A percentile compares a stretch with the other conserved stretches of the same genome.
phyloP scores from a whole-genome alignment of 805 yeast genomes.

The Helenozyma rhizophorensis region DNA sequence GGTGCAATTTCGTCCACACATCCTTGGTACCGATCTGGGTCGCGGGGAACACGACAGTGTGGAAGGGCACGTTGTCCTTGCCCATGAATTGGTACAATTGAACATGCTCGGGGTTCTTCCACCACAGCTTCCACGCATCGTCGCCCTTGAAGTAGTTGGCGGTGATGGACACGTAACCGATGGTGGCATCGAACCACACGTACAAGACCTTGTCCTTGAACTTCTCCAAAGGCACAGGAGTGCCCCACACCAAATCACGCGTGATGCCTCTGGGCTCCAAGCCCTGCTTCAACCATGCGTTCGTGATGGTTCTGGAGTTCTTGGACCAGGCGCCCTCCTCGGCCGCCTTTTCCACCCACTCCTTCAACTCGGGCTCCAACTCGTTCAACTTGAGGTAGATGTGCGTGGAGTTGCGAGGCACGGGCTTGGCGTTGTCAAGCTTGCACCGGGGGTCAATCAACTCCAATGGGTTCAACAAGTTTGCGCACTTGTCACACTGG shows the following conservation, averaged over 20 bases:
- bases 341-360: constrained; percentile 69
- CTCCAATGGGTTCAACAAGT: constrained; percentile 85
- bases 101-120: constrained; percentile 90
- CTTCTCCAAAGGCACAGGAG: constrained; percentile 89
- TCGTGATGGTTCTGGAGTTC: constrained; percentile 83
- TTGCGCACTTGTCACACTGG: constrained; percentile 97
- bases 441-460: constrained; percentile 94
- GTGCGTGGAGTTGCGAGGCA: constrained; percentile 77
- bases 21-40: constrained; percentile 85
- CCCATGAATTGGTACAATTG: constrained; percentile 97
- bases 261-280: constrained; percentile 93
- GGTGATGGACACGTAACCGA: constrained; percentile 94
- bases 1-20: constrained; percentile 86
- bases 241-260: constrained; percentile 97
- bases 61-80: constrained; percentile 98
- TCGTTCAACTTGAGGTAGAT: constrained; percentile 80
- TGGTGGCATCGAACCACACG: constrained; percentile 99
- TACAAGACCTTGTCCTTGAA: constrained; percentile 87
- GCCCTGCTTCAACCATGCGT: constrained; percentile 93
- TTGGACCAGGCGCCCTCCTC: constrained; percentile 85
- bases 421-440: constrained; percentile 79
- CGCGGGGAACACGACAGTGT: constrained; percentile 96
- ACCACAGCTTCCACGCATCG: constrained; percentile 80
- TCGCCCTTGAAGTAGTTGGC: constrained; percentile 64
- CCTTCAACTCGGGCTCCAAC: constrained; percentile 67